Conservation (phyloP, 1,284 basidiomycete genomes). For the Chalciporus piperatoides region DNA sequence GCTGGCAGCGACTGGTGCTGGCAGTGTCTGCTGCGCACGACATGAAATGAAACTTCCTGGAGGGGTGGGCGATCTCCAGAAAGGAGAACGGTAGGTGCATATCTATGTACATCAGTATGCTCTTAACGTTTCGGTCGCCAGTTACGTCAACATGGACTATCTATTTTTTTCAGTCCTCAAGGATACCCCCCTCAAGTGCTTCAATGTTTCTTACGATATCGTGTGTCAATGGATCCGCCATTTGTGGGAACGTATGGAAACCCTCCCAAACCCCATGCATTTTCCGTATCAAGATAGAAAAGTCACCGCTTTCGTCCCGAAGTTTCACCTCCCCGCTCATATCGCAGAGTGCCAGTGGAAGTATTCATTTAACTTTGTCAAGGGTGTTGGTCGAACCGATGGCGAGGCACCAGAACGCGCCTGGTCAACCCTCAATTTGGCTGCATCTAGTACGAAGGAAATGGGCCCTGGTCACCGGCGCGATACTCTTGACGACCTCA, state of each 20-base stretch:
- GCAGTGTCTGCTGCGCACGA: slow-evolving; percentile 17
- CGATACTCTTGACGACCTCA: slow-evolving; percentile 5
- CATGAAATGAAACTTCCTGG: slow-evolving; percentile 21
- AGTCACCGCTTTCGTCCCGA: slow-evolving; percentile 3
- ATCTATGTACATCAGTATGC: too few species aligned
- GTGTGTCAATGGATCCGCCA: slow-evolving; percentile 7
- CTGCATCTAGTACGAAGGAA: slow-evolving; percentile 12
- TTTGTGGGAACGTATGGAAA: background rate
- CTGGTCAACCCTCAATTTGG: slow-evolving; percentile 7
- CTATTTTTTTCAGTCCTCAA: slow-evolving; percentile 8
- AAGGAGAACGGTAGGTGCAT: slow-evolving; percentile 23
- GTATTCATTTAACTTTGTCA: slow-evolving; percentile 8
- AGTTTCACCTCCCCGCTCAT: slow-evolving; percentile 14
- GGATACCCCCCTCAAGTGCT: background rate
- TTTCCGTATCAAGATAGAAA: background rate
- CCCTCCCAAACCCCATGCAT: background rate
- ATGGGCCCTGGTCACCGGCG: slow-evolving; percentile 9
- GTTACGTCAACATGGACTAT: slow-evolving; percentile 12
- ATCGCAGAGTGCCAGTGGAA: slow-evolving; percentile 8
- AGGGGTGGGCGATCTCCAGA: slow-evolving; percentile 25
- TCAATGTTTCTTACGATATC: slow-evolving; percentile 13
- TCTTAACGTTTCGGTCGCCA: background rate
- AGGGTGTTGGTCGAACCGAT: slow-evolving; percentile 3
- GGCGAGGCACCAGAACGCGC: slow-evolving; percentile 8
- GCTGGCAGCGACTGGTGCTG: slow-evolving; percentile 21